phyloP scores from a whole-genome alignment of 2,329 filamentous ascomycete species.

The Orbilia brochopaga region DNA sequence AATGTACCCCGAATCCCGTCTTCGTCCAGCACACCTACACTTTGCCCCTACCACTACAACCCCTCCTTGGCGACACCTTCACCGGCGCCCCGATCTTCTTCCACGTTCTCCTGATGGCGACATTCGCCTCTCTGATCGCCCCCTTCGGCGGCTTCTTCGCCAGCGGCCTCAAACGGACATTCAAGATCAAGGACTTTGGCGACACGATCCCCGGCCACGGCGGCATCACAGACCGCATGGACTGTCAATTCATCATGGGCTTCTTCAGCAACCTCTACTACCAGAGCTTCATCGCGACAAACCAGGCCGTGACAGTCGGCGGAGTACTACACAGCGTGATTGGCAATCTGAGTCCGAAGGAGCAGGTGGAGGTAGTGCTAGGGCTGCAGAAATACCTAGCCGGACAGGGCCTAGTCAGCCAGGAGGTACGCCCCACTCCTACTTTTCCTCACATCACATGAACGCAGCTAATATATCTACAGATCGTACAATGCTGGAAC shows the following conservation, averaged over 20 bases:
- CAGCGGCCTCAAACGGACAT: constrained; percentile 94
- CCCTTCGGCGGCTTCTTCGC: constrained; percentile 99
- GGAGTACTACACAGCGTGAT: constrained; percentile 89
- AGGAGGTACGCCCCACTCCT: constrained; percentile 51
- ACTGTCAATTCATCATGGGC: constrained; percentile 99
- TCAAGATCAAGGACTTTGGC: constrained; percentile 99
- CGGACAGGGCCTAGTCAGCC: constrained; percentile 64
- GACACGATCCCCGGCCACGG: constrained; percentile 97
- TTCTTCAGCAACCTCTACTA: constrained; percentile 99
- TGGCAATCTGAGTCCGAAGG: constrained; percentile 81
- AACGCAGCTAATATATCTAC: neutral
- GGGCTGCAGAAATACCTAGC: constrained; percentile 69
- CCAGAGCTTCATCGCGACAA: constrained; percentile 90
- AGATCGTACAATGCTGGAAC: constrained; percentile 34
- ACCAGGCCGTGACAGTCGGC: constrained; percentile 78
- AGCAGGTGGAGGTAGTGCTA: constrained; percentile 82
- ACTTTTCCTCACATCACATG: neutral
- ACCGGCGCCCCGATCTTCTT: constrained; percentile 75
- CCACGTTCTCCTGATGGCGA: constrained; percentile 86
- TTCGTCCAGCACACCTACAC: constrained; percentile 80
- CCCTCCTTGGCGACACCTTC: constrained; percentile 65
- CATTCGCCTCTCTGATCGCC: constrained; percentile 94
- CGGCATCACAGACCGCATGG: constrained; percentile 98
- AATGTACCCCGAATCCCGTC: constrained; percentile 89
- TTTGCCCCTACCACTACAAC: constrained; percentile 74